phyloP scores from a whole-genome alignment of 371 early-diverging fungal genomes.

The Haplosporangium sp. region DNA sequence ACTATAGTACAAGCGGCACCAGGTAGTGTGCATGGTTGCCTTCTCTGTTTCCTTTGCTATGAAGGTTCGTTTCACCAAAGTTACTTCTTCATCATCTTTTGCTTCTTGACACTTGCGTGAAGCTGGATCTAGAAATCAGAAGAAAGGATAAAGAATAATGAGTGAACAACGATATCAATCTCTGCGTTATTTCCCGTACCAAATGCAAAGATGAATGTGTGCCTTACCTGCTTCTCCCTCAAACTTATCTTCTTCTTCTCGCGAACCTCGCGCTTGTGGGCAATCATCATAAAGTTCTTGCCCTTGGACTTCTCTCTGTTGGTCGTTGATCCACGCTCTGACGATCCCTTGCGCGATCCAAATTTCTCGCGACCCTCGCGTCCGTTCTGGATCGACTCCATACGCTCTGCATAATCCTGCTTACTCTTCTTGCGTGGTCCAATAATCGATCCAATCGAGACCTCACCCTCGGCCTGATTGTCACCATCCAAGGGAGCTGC shows the following conservation, averaged over 20 bases:
- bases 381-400: constrained; percentile 87
- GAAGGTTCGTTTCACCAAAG: background rate
- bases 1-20: constrained; percentile 18
- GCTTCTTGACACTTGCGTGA: constrained; percentile 67
- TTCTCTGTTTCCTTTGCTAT: background rate
- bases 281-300: constrained; percentile 95
- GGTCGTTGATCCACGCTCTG: constrained; percentile 83
- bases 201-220: no score
- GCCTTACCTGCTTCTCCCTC: constrained; percentile 79
- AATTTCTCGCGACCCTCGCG: constrained; percentile 94
- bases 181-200: background rate
- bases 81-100: constrained; percentile 23
- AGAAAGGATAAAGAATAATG: constrained; percentile 1
- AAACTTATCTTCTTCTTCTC: constrained; percentile 86
- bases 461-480: constrained; percentile 59
- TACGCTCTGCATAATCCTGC: constrained; percentile 91
- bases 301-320: constrained; percentile 94
- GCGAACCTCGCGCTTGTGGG: constrained; percentile 88
- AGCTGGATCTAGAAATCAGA: constrained; percentile 56
- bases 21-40: no score
- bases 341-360: constrained; percentile 85
- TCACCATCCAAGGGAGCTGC: constrained; percentile 56
- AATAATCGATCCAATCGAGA: constrained; percentile 80
- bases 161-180: background rate
- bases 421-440: constrained; percentile 90